Evolutionary conservation across 371 early-diverging fungal genomes (phyloP).

Genomic region (Rhizopus stolonifer): DNA sequence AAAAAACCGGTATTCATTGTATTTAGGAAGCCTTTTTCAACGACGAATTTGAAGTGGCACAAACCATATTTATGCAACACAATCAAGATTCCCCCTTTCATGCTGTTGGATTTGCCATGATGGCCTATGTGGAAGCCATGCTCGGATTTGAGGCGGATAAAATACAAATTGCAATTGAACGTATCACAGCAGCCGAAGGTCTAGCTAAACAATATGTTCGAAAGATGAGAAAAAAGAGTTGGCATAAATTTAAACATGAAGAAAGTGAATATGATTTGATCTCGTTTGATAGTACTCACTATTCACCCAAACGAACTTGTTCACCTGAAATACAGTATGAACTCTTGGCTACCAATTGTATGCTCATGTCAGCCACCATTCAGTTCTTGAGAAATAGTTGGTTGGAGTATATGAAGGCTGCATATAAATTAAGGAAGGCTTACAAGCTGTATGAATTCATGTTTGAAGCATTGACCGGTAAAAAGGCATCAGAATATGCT

Average conservation of each 20-base stretch:
- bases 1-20: not conserved
- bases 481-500: conserved; percentile 45
- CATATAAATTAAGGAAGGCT: conserved; percentile 46
- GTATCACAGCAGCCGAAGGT: conserved; percentile 40
- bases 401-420: conserved; percentile 52
- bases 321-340: conserved; percentile 36
- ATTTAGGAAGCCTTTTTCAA: conserved; percentile 47
- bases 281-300: conserved; percentile 1
- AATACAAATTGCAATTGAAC: conserved; percentile 38
- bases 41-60: conserved; percentile 46
- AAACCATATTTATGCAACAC: conserved; percentile 39
- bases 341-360: conserved; percentile 42
- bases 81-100: conserved; percentile 47
- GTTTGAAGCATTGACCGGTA: conserved; percentile 42
- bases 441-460: conserved; percentile 50
- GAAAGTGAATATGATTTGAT: not conserved
- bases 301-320: not conserved
- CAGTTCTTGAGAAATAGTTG: conserved; percentile 48
- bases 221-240: conserved; percentile 23
- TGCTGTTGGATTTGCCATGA: conserved; percentile 48
- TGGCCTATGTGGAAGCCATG: conserved; percentile 55
- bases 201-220: conserved; percentile 36
- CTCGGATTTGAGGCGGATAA: conserved; percentile 40
- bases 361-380: conserved; percentile 48
- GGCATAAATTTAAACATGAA: conserved; percentile 12